Evolutionary conservation across 2,329 filamentous ascomycete genomes (phyloP), one percentile per base, ranked within the genome.

Genomic region (Myriosclerotinia scirpicola): DNA sequence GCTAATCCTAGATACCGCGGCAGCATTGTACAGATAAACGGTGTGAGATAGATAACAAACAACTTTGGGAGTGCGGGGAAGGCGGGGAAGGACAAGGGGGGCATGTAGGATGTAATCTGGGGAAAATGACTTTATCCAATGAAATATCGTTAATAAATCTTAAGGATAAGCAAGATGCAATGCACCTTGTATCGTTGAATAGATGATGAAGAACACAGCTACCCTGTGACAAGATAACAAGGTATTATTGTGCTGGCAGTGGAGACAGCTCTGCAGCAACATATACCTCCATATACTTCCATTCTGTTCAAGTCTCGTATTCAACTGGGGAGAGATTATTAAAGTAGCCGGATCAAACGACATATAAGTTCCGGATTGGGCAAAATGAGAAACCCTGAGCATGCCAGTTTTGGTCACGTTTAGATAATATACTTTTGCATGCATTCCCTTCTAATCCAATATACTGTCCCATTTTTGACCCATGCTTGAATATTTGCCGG

Each of bases 21-120:
- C n/a, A 50, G 14, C 14, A 36, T 26, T 12, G n/a, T 50, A 60
- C 15, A 22, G 15, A 38, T n/a, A n/a, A n/a, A 48, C 17, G 42
- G 30, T 36, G 17, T 22, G 44, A 26, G 22, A 9, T 15, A 17
- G 8, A 12, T 12, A 48, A 5, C 0, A 48, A 17, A 17, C 2
- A 26, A 17, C 1, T n/a, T n/a, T 40, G 38, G 38, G 26, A 26
- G 7, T 40, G 11, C 11, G 38, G 11, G 4, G 14, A 38, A 60
- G 12, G 42, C 26, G 30, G 58, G 30, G 42, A 22, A 60, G 44
- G 58, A 38, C 55, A 42, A 42, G 55, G 54, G 38, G 58, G 20
- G 9, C 36, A 36, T 48, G 56, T 48, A 48, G 30, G 36, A 36
- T 48, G 20, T 12, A 36, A 59, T 22, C 17, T 59, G 26, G 22